Percentiles rank a stretch among this genome's conserved stretches.
These are phyloP conservation scores for Arctostaphylos glauca DNA, from an alignment of 148 eudicot genomes.

Conservation along the genomic window DNA sequence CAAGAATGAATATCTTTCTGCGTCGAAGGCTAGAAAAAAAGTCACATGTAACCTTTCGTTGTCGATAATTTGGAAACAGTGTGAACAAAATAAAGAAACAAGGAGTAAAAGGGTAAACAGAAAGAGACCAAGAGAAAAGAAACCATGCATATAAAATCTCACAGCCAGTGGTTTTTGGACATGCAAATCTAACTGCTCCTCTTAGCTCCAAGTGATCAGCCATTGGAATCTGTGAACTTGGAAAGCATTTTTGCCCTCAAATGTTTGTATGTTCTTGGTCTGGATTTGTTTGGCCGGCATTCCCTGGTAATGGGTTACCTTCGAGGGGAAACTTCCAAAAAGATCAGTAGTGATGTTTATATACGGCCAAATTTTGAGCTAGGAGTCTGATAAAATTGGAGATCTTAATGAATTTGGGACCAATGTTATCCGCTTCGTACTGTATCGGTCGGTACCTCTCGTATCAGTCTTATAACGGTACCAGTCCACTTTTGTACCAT, in stretches of 20 bases:
- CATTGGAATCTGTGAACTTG: background rate
- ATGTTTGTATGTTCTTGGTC: slow-evolving; percentile 6
- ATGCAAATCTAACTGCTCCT: slow-evolving; percentile 13
- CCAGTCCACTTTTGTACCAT: too few relatives aligned
- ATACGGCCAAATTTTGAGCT: too few relatives aligned
- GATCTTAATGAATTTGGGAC: too few relatives aligned
- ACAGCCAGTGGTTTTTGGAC: background rate
- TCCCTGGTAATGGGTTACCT: background rate
- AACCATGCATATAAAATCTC: background rate
- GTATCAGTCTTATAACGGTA: too few relatives aligned
- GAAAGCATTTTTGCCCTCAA: background rate
- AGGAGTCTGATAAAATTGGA: too few relatives aligned
- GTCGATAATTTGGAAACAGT: background rate
- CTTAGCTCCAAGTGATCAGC: slow-evolving; percentile 4
- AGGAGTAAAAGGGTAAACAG: slow-evolving; percentile 19
- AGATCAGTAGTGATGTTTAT: too few relatives aligned
- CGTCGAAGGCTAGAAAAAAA: background rate
- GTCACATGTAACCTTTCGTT: background rate
- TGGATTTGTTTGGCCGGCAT: background rate
- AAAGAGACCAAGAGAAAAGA: slow-evolving; percentile 14
- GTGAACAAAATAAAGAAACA: slow-evolving; percentile 20
- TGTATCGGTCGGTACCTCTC: too few relatives aligned
- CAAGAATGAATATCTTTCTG: too few relatives aligned
- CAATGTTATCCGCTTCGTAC: too few relatives aligned
- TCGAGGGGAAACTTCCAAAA: too few relatives aligned